Evolutionary conservation across 2,329 filamentous ascomycete genomes (phyloP), one percentile per base, ranked within the genome.

Genomic region (Akanthomyces muscarius): DNA sequence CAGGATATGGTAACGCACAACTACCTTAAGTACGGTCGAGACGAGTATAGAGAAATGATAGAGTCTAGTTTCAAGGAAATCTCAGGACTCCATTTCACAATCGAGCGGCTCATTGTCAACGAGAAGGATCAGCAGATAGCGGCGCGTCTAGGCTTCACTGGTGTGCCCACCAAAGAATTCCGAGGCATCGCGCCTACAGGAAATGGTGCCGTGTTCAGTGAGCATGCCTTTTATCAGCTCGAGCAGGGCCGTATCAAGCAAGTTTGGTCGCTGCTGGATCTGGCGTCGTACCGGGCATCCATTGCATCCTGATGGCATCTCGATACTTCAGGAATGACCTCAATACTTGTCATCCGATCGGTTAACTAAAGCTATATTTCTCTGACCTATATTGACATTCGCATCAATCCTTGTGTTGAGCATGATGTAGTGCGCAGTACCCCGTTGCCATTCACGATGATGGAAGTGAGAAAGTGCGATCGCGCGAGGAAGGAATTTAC

Each of bases 161-260:
- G 74, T 1, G 71, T 66, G 16, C 75, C 74, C 2, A 68, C 66
- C 3, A 64, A 62, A 30, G 53, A 54, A 28, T 69, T 75, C 16
- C 66, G 66, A 3, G 74, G 71, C n/a, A 69, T 69, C 1, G 63
- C 66, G 25, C 70, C 71, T 1, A 74, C 67, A 16, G 74, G 72
- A 11, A 68, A 68, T 13, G 21, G 53, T 4, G 72, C 76, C 7
- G 57, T 47, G 11, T 74, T 76, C 57, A 60, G 64, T 33, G 75
- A 77, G 66, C 70, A 73, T 54, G 74, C 71, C 33, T 73, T 74
- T 21, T 78, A 76, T 59, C 68, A 68, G 57, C 70, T 76, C 42
- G 65, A 70, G 16, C 67, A 63, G 1, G 74, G 73, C 5, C 75
- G 66, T 68, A 75, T 77, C 23, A 64, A 66, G 13, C 65, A 67